phyloP scores from a whole-genome alignment of 1,284 basidiomycete species.

The Erythrobasidium hasegawianum region DNA sequence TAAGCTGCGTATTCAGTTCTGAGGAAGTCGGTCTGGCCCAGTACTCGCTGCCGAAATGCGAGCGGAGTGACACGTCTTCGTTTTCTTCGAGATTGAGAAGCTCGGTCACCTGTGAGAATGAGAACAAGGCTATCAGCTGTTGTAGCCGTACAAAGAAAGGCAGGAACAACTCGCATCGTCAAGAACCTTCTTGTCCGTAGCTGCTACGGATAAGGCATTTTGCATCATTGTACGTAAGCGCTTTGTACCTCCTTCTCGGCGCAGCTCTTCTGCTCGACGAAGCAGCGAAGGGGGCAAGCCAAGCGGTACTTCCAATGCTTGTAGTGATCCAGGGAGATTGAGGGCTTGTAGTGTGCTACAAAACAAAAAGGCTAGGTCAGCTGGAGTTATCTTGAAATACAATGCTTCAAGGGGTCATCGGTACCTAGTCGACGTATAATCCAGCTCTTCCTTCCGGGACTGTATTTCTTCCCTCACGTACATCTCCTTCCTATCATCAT shows the following conservation, averaged over 20 bases:
- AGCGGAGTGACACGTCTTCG: slow-evolving; percentile 66
- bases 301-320: slow-evolving; percentile 79
- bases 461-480: slow-evolving; percentile 67
- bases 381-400: no score
- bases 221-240: slow-evolving; percentile 69
- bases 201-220: slow-evolving; percentile 66
- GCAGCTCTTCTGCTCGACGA: slow-evolving; percentile 79
- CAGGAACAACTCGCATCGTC: slow-evolving; percentile 55
- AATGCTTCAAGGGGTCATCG: no score
- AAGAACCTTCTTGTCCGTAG: slow-evolving; percentile 62
- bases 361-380: neutral
- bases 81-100: slow-evolving; percentile 82
- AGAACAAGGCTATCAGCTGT: no score
- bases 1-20: slow-evolving; percentile 70
- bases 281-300: slow-evolving; percentile 84
- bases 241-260: slow-evolving; percentile 68
- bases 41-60: slow-evolving; percentile 54
- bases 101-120: slow-evolving; percentile 52
- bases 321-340: slow-evolving; percentile 78
- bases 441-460: slow-evolving; percentile 62
- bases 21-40: slow-evolving; percentile 64
- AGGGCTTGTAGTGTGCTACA: slow-evolving; percentile 66
- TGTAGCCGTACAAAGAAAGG: neutral
- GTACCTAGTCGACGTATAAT: slow-evolving; percentile 64
- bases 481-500: slow-evolving; percentile 74